Conservation (phyloP, 2,329 filamentous ascomycete species). For the Botrytis byssoidea region DNA sequence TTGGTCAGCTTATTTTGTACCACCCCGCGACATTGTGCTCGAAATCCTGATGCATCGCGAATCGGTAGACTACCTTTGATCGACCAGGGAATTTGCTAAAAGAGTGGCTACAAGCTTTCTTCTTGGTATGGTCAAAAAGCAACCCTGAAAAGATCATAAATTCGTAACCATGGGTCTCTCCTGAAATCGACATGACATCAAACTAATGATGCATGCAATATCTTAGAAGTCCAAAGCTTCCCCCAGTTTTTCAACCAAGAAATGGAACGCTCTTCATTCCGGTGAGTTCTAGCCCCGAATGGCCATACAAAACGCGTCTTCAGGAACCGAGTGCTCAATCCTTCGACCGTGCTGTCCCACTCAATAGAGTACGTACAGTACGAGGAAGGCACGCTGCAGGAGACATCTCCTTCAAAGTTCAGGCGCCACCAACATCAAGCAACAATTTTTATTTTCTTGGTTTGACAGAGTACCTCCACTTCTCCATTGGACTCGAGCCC, state of each 20-base stretch:
- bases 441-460: neutral
- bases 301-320: neutral
- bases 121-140: neutral
- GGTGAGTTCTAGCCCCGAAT: neutral
- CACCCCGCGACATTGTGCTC: neutral
- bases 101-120: neutral
- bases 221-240: neutral
- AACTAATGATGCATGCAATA: conserved; percentile 10
- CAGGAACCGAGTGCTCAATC: neutral
- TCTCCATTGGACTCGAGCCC: neutral
- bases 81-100: neutral
- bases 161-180: neutral
- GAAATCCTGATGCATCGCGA: neutral
- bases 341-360: neutral
- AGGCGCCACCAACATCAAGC: conserved; percentile 11
- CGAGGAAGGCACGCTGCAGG: neutral
- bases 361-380: neutral
- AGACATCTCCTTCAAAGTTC: neutral
- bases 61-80: neutral
- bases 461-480: neutral
- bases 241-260: neutral
- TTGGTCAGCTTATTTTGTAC: neutral
- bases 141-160: neutral
- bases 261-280: neutral
- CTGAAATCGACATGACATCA: conserved; percentile 14